Evolutionary conservation across 169 alveolate genomes (phyloP).

Genomic region (Plasmodium gaboni): DNA sequence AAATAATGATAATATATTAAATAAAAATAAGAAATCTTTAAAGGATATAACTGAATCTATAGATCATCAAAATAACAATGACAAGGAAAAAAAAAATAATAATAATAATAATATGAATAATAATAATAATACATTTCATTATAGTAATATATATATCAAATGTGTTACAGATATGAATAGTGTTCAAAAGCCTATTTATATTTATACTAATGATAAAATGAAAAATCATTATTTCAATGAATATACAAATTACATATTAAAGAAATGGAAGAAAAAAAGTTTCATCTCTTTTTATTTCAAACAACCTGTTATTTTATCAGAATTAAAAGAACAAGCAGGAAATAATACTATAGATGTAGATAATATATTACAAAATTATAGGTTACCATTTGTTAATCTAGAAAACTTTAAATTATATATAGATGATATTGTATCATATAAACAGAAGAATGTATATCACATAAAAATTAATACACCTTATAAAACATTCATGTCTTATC

Average conservation of each 20-base stretch:
- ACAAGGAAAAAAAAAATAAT: background rate
- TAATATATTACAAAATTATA: slow-evolving; percentile 25
- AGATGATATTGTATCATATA: slow-evolving; percentile 52
- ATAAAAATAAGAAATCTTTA: no score
- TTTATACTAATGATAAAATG: slow-evolving; percentile 68
- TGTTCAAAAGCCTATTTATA: slow-evolving; percentile 48
- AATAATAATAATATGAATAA: background rate
- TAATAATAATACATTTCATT: slow-evolving; percentile 9
- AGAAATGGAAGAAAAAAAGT: slow-evolving; percentile 72
- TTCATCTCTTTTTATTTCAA: slow-evolving; percentile 61
- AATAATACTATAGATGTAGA: slow-evolving; percentile 13
- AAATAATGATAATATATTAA: no score
- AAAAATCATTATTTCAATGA: slow-evolving; percentile 72
- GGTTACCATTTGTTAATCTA: slow-evolving; percentile 47
- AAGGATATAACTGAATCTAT: no score
- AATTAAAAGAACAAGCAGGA: slow-evolving; percentile 27
- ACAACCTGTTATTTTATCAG: slow-evolving; percentile 39
- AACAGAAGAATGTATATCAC: slow-evolving; percentile 35
- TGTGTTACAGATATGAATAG: slow-evolving; percentile 44
- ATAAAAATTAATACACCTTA: slow-evolving; percentile 45
- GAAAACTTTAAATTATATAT: slow-evolving; percentile 35
- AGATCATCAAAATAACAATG: background rate
- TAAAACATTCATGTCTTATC: slow-evolving; percentile 56
- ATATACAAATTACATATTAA: slow-evolving; percentile 56
- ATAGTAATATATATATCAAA: slow-evolving; percentile 38